Conservation (phyloP, 805 yeast genomes). For the Yueomyces sinensis region DNA sequence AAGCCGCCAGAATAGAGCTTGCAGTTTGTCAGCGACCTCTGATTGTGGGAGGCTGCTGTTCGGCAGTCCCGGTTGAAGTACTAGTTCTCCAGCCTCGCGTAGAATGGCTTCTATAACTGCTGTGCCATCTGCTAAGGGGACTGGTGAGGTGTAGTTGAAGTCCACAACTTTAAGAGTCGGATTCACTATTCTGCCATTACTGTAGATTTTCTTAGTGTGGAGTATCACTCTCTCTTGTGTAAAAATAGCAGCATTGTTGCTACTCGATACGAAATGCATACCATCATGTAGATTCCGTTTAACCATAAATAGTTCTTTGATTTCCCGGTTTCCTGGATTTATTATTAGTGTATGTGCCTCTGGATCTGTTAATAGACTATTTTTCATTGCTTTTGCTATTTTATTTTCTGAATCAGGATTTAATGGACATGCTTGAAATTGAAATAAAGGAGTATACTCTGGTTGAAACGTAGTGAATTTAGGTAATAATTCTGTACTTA, state of each 20-base stretch:
- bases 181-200: slow-evolving; percentile 18
- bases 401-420: slow-evolving; percentile 37
- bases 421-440: slow-evolving; percentile 41
- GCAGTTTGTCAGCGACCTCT: too few relatives aligned
- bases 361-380: slow-evolving; percentile 26
- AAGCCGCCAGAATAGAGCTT: too few relatives aligned
- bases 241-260: background rate
- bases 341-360: slow-evolving; percentile 20
- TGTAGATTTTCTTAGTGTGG: slow-evolving; percentile 17
- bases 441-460: slow-evolving; percentile 23
- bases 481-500: slow-evolving; percentile 15
- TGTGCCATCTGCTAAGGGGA: too few relatives aligned
- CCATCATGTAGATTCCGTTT: slow-evolving; percentile 4
- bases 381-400: slow-evolving; percentile 38
- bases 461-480: slow-evolving; percentile 17
- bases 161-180: too few relatives aligned
- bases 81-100: too few relatives aligned
- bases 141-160: too few relatives aligned
- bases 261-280: background rate
- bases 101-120: too few relatives aligned
- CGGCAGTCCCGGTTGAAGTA: too few relatives aligned
- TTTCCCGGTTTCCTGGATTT: slow-evolving; percentile 26
- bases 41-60: too few relatives aligned
- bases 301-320: slow-evolving; percentile 22
- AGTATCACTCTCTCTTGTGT: slow-evolving; percentile 9